Conservation (phyloP, 2,329 filamentous ascomycete species). For the Cladosporium halotolerans region DNA sequence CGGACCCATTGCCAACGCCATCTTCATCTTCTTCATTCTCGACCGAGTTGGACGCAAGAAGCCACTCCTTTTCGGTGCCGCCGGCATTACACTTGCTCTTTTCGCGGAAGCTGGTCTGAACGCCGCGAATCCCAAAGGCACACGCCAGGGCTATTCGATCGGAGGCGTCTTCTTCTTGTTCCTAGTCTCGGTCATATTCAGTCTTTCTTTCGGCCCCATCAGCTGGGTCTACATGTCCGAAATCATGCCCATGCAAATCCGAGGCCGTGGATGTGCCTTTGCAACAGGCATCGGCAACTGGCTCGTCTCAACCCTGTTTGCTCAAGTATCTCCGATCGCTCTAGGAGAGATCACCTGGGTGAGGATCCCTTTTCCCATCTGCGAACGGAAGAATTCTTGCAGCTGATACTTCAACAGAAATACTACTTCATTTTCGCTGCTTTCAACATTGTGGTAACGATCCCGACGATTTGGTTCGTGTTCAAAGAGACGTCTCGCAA, state of each 20-base stretch:
- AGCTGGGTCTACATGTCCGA: slow-evolving; percentile 62
- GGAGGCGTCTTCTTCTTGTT: slow-evolving; percentile 63
- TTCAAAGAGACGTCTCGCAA: slow-evolving; percentile 51
- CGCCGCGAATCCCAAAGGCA: slow-evolving; percentile 41
- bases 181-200: slow-evolving; percentile 53
- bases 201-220: slow-evolving; percentile 53
- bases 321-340: slow-evolving; percentile 52
- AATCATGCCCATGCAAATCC: slow-evolving; percentile 61
- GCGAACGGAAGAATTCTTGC: neutral
- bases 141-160: slow-evolving; percentile 46
- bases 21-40: slow-evolving; percentile 54
- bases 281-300: slow-evolving; percentile 54
- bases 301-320: slow-evolving; percentile 54
- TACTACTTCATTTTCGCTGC: slow-evolving; percentile 55
- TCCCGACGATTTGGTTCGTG: slow-evolving; percentile 45
- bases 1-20: slow-evolving; percentile 51
- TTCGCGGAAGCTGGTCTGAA: slow-evolving; percentile 56
- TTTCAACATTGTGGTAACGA: slow-evolving; percentile 41
- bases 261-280: slow-evolving; percentile 53
- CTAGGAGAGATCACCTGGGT: slow-evolving; percentile 44
- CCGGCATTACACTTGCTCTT: slow-evolving; percentile 51
- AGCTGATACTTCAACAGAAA: slow-evolving; percentile 31
- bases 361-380: neutral
- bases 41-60: slow-evolving; percentile 48
- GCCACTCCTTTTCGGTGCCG: slow-evolving; percentile 49